Conservation (phyloP, 352 stramenopile species). For the Phytophthora aleatoria region DNA sequence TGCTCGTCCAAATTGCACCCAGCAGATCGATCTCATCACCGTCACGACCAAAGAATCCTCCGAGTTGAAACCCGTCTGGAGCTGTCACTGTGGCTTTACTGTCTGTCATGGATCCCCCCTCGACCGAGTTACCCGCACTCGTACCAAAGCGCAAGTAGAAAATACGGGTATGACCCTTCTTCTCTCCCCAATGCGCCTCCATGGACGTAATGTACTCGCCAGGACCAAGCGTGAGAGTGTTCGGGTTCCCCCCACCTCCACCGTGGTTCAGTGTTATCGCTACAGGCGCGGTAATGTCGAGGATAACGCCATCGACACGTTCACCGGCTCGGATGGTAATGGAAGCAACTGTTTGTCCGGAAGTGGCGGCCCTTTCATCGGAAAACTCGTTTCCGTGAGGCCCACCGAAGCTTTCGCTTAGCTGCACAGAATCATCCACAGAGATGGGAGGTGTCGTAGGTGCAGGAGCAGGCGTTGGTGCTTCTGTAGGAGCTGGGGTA, state of each 20-base stretch:
- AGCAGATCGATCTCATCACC: constrained; percentile 18
- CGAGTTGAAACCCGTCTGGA: constrained; percentile 14
- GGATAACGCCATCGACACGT: constrained; percentile 1
- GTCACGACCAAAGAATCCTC: constrained; percentile 13
- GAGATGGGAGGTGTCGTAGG: neutral
- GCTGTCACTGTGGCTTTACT: constrained; percentile 6
- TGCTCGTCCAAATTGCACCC: constrained; percentile 19
- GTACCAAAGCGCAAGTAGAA: constrained; percentile 20
- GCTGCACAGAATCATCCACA: neutral
- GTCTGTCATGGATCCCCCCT: constrained; percentile 11
- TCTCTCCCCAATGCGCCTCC: constrained; percentile 13
- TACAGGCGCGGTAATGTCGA: constrained; percentile 11
- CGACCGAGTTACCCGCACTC: constrained; percentile 14
- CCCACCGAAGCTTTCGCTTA: neutral
- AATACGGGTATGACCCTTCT: constrained; percentile 8
- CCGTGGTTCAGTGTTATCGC: constrained; percentile 7
- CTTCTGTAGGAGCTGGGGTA: neutral
- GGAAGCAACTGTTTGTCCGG: neutral
- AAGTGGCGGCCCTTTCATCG: neutral
- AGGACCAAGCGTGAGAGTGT: constrained; percentile 8
- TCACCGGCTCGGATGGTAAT: neutral
- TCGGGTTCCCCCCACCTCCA: constrained; percentile 5
- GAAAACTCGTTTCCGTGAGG: constrained; percentile 1
- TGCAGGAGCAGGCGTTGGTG: neutral
- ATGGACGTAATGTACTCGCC: constrained; percentile 18